Evolutionary conservation across 1,139 yeast genomes (phyloP).

Genomic region (Suhomyces bribrorum): DNA sequence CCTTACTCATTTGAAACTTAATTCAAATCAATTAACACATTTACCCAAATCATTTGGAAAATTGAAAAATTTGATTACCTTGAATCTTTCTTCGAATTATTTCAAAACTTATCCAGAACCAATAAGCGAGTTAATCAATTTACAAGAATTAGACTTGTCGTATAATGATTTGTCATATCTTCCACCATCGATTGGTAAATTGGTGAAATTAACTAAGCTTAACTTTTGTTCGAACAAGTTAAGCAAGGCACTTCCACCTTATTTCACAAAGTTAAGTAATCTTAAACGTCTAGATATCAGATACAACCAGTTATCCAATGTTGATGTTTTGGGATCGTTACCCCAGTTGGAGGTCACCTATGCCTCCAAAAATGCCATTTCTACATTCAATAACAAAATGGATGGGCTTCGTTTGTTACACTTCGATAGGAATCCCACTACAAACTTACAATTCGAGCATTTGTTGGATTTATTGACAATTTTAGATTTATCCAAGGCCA

Average conservation of each 20-base stretch:
- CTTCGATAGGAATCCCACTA: slow-evolving; percentile 72
- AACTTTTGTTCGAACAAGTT: slow-evolving; percentile 76
- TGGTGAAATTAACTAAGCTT: slow-evolving; percentile 63
- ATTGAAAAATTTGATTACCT: slow-evolving; percentile 53
- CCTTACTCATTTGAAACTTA: slow-evolving; percentile 59
- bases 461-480: slow-evolving; percentile 65
- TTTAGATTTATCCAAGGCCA: slow-evolving; percentile 78
- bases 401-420: slow-evolving; percentile 54
- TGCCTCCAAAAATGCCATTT: slow-evolving; percentile 75
- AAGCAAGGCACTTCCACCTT: slow-evolving; percentile 54
- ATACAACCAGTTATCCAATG: slow-evolving; percentile 66
- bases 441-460: slow-evolving; percentile 64
- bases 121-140: slow-evolving; percentile 58
- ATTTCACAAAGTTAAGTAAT: slow-evolving; percentile 52
- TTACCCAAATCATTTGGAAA: slow-evolving; percentile 66
- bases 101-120: slow-evolving; percentile 69
- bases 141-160: slow-evolving; percentile 75
- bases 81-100: slow-evolving; percentile 82
- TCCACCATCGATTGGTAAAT: slow-evolving; percentile 62
- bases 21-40: slow-evolving; percentile 68
- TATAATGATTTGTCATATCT: slow-evolving; percentile 68
- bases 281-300: slow-evolving; percentile 77
- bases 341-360: slow-evolving; percentile 71
- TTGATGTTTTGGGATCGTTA: slow-evolving; percentile 63
- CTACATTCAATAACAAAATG: slow-evolving; percentile 66